phyloP scores from a whole-genome alignment of 2,329 filamentous ascomycete genomes.

The Ascochyta clinopodiicola region DNA sequence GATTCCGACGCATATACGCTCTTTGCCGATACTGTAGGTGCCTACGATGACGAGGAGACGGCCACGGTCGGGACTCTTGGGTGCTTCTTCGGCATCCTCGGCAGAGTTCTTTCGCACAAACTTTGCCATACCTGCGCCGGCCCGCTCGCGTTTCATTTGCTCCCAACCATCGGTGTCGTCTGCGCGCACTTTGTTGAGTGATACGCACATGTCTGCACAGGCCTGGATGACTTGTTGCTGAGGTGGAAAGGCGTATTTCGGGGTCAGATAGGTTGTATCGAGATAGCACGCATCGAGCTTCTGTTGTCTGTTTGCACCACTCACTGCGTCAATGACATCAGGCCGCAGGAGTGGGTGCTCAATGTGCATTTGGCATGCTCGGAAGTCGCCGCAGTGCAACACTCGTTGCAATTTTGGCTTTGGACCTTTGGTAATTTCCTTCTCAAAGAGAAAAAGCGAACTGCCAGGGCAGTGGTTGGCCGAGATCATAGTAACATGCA shows the following conservation, averaged over 20 bases:
- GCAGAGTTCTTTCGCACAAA: constrained; percentile 61
- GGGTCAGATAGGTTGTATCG: constrained; percentile 95
- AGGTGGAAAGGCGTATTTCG: constrained; percentile 90
- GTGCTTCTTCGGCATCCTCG: constrained; percentile 34
- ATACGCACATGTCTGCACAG: constrained; percentile 87
- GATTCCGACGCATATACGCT: constrained; percentile 92
- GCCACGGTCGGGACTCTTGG: constrained; percentile 54
- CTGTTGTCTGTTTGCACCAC: constrained; percentile 77
- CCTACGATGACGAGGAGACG: constrained; percentile 90
- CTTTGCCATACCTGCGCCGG: constrained; percentile 66
- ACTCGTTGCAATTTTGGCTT: constrained; percentile 74
- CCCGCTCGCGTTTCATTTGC: constrained; percentile 61
- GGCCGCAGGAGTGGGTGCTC: constrained; percentile 82
- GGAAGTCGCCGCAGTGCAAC: constrained; percentile 93
- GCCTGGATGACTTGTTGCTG: constrained; percentile 87
- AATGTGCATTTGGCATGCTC: constrained; percentile 85
- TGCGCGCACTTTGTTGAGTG: constrained; percentile 70
- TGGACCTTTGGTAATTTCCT: constrained; percentile 67
- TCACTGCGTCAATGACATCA: constrained; percentile 71
- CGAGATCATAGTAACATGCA: constrained; percentile 89
- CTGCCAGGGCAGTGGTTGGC: constrained; percentile 98
- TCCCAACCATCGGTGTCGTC: constrained; percentile 65
- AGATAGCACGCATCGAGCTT: constrained; percentile 95
- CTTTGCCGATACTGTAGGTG: constrained; percentile 98
- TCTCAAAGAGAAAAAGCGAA: constrained; percentile 92